phyloP scores from a whole-genome alignment of 805 yeast genomes.

The Saturnispora galanensis region DNA sequence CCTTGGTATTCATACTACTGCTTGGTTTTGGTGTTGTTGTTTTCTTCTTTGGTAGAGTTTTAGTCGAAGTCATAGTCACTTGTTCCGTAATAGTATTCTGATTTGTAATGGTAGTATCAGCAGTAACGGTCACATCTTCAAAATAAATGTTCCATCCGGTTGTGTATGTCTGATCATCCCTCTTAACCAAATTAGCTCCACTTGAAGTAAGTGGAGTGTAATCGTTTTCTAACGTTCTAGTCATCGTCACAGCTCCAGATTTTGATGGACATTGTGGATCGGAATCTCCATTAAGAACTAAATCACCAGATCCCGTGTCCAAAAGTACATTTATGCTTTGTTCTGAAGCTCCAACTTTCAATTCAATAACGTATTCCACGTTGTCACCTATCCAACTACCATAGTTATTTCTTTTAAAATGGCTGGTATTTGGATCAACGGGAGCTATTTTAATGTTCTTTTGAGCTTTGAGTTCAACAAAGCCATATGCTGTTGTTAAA shows the following conservation, averaged over 20 bases:
- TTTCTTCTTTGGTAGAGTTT: neutral
- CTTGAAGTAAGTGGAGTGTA: too few relatives aligned
- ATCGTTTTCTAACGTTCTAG: neutral
- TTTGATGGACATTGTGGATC: conserved; percentile 5
- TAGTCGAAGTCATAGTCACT: neutral
- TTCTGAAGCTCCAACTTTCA: conserved; percentile 43
- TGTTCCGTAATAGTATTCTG: neutral
- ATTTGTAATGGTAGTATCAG: conserved; percentile 1
- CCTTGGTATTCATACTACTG: too few relatives aligned
- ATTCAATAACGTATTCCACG: conserved; percentile 33
- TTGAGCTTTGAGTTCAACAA: too few relatives aligned
- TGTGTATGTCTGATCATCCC: conserved; percentile 6
- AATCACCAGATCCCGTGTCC: conserved; percentile 62
- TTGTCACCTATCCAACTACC: conserved; percentile 15
- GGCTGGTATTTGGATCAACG: conserved; percentile 1
- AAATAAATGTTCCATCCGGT: conserved; percentile 11
- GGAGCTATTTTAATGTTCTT: too few relatives aligned
- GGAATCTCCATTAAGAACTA: conserved; percentile 40
- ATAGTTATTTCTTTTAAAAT: conserved; percentile 1
- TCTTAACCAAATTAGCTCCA: neutral
- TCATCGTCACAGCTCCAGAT: neutral
- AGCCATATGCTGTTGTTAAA: too few relatives aligned
- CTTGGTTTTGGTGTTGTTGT: too few relatives aligned
- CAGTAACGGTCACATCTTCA: conserved; percentile 8
- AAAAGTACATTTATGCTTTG: conserved; percentile 42